Evolutionary conservation across 2,329 filamentous ascomycete species (phyloP), one percentile per base, ranked within the genome.

Genomic region (Neopestalotiopsis clavispora): DNA sequence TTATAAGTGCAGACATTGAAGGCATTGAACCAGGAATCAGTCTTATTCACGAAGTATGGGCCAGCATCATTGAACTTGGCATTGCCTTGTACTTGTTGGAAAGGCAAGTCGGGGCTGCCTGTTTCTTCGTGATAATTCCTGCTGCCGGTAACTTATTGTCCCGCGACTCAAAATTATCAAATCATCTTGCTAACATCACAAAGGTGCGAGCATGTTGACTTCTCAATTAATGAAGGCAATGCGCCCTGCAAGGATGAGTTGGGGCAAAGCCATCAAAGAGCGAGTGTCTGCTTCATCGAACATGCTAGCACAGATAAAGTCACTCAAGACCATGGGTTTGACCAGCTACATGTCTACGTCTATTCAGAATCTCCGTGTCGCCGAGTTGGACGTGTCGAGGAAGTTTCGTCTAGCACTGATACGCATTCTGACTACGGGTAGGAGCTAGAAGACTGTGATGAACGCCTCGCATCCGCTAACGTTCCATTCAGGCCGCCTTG

Each of bases 1-100:
- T 85, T 7, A 86, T 86, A 82, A 82, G 80, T 17, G 80, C 82
- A 1, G 84, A 85, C 66, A 78, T 86, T 5, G 82, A 84, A 9
- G 71, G 70, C 0, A 77, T 82, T 9, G 72, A 74, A 1, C 65
- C 68, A 9, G 75, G 76, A 4, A 69, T 77, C 13, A 70, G 72
- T 0, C 67, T 71, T 0, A 67, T 82, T 1, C 77, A 81, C 70
- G 80, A 82, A 4, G 73, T 80, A n/a, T 83, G 81, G 81, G 78
- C 81, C 3, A 75, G 75, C 23, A 62, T 80, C 1, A 69, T 84
- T 13, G 80, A 84, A 34, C 71, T 84, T 14, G 75, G 72, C 0
- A 66, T 84, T n/a, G 79, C 77, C 0, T 74, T 81, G 2, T 83
- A 76, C 62, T 67, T 84, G 2, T 70, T 84, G 0, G 73, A 78